Conservation (phyloP, 169 alveolate species). For the Plasmodium reichenowi region DNA sequence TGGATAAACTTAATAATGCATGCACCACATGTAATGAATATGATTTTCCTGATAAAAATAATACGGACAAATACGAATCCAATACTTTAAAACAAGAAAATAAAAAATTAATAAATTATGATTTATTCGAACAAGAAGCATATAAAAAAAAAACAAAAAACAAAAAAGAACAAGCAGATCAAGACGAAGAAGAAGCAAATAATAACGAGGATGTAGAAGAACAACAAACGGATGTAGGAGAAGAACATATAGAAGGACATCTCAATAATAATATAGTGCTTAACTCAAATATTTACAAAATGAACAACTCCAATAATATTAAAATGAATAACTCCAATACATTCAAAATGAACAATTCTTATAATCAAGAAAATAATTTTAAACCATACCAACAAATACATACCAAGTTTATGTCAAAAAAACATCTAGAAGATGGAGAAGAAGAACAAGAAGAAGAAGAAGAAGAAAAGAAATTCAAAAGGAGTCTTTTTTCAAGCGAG, state of each 20-base stretch:
- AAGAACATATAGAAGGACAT: constrained; percentile 29
- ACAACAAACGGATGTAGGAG: constrained; percentile 1
- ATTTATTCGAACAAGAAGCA: constrained; percentile 13
- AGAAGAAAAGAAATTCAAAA: constrained; percentile 71
- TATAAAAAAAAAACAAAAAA: constrained; percentile 49
- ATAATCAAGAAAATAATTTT: constrained; percentile 35
- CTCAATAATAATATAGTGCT: constrained; percentile 1
- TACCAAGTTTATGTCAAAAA: too few relatives aligned
- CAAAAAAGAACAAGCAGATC: not conserved
- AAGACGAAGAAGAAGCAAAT: constrained; percentile 19
- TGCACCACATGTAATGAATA: constrained; percentile 40
- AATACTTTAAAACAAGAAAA: constrained; percentile 19
- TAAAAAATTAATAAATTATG: not conserved
- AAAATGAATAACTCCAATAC: not conserved
- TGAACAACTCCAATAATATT: not conserved
- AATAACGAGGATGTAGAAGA: constrained; percentile 35
- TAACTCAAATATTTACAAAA: not conserved
- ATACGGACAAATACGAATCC: constrained; percentile 13
- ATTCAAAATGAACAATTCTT: not conserved
- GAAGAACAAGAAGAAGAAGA: constrained; percentile 60
- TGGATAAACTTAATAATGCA: constrained; percentile 46
- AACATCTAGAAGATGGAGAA: constrained; percentile 1
- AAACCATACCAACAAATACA: not conserved
- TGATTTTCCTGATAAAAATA: constrained; percentile 34
- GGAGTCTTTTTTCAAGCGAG: constrained; percentile 88